Percentiles rank a stretch among this genome's conserved stretches.
Conservation (phyloP, 1,284 basidiomycete genomes). For the Rhodotorula glutinis region DNA sequence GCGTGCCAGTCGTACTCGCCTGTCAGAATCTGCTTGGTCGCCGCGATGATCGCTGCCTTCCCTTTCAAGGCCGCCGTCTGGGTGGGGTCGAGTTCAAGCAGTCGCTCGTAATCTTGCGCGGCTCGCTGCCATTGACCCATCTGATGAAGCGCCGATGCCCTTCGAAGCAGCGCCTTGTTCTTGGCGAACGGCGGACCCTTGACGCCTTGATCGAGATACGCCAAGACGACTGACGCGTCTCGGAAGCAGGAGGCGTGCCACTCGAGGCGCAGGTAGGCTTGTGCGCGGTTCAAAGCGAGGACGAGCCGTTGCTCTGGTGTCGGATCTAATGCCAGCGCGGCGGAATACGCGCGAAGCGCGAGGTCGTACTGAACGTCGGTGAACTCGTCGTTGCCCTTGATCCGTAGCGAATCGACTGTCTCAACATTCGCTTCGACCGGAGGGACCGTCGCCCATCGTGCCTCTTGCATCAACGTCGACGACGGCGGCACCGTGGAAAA, state of each 20-base stretch:
- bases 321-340: not conserved
- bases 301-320: not conserved
- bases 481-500: not conserved
- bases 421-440: not conserved
- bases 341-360: constrained; percentile 1
- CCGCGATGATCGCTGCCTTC: not conserved
- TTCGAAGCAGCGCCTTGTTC: constrained; percentile 1
- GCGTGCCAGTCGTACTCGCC: not conserved
- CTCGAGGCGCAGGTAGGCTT: constrained; percentile 8
- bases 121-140: not conserved
- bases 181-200: not conserved
- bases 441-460: constrained; percentile 3
- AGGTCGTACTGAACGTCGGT: not conserved
- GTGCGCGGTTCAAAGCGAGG: constrained; percentile 17
- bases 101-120: not conserved
- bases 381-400: constrained; percentile 10
- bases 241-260: constrained; percentile 1
- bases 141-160: constrained; percentile 2
- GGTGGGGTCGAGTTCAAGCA: not conserved
- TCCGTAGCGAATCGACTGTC: not conserved
- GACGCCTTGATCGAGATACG: not conserved
- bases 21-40: not conserved
- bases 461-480: constrained; percentile 1
- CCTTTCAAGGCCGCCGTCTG: not conserved
- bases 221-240: constrained; percentile 4